A percentile compares a stretch with the other conserved stretches of the same genome.
Evolutionary conservation across 1,139 yeast genomes (phyloP).

Genomic region (Scheffersomyces segobiensis): DNA sequence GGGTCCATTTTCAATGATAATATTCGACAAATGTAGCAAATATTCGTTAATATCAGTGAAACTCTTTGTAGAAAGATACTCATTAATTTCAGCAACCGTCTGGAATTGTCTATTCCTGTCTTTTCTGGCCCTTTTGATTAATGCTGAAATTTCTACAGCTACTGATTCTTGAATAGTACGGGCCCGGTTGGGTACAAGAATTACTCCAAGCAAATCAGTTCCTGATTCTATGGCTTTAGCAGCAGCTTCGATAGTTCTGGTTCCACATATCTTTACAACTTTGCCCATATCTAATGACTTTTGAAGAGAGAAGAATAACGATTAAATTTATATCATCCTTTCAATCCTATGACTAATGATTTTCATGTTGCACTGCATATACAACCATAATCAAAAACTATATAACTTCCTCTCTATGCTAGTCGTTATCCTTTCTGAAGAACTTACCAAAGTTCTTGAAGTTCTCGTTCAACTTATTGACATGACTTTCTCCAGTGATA

Average conservation of each 20-base stretch:
- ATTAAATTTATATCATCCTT: too few species aligned
- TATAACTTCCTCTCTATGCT: neutral
- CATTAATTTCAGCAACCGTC: slow-evolving; percentile 21
- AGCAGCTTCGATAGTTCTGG: slow-evolving; percentile 70
- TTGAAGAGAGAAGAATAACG: too few species aligned
- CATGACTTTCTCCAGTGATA: slow-evolving; percentile 53
- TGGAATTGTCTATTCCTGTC: slow-evolving; percentile 16
- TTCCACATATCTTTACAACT: slow-evolving; percentile 81
- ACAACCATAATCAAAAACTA: neutral
- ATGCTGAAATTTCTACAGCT: slow-evolving; percentile 55
- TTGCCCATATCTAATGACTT: slow-evolving; percentile 18
- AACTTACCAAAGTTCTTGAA: slow-evolving; percentile 59
- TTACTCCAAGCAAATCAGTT: slow-evolving; percentile 80
- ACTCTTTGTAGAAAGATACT: slow-evolving; percentile 12
- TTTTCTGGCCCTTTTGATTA: slow-evolving; percentile 25
- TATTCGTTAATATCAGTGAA: slow-evolving; percentile 28
- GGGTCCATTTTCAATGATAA: slow-evolving; percentile 57
- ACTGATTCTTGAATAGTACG: slow-evolving; percentile 61
- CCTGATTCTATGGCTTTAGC: slow-evolving; percentile 63
- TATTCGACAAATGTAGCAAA: slow-evolving; percentile 30
- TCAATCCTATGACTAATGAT: neutral
- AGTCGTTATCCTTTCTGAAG: slow-evolving; percentile 47
- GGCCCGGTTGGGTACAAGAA: slow-evolving; percentile 77
- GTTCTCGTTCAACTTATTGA: slow-evolving; percentile 59
- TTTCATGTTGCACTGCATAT: neutral